Evolutionary conservation across 495 filamentous ascomycete genomes (phyloP), one percentile per base, ranked within the genome.

Genomic region (Penicillium soppii): DNA sequence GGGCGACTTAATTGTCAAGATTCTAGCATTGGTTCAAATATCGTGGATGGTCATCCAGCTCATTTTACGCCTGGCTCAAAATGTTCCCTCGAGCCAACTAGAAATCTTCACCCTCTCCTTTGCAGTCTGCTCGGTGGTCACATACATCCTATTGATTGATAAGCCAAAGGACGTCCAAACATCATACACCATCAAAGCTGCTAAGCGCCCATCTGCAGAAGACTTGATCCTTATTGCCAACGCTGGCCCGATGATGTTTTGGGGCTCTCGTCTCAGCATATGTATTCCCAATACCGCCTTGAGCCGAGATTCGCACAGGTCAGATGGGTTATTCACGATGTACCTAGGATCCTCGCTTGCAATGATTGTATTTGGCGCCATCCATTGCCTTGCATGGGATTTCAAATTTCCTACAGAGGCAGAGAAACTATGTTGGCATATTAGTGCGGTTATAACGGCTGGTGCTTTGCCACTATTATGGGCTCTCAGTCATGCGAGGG

Each of bases 331-430:
- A 30, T 16, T 13, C 10, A 23, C 19, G 41, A 30, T 30, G 41
- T 17, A 6, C 1, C 25, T 30, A 4, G 40, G 23, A 16, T 43
- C 5, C 15, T 27, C 26, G 41, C 17, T 29, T 30, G 21, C 25
- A 12, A 15, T 43, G 6, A 2, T 43, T 30, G n/a, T 43, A 1
- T 43, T 47, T 37, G 30, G 44, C 12, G 29, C 22, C 9, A 6
- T 20, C 21, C 45, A 47, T 12, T 47, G 45, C 19, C 4, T 47
- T 4, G 45, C 45, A 26, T 47, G 33, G 45, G 26, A 38, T 15
- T 47, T 47, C 15, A 29, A 25, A 5, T 47, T 47, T n/a, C 45
- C 45, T 19, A 27, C 33, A 6, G 16, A 13, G 2, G 15, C 26
- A 15, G 33, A 47, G 45, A 47, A 5, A 38, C 13, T 26, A 20